Evolutionary conservation across 192 early-diverging fungal species (phyloP).

Genomic region (Endogone sp.): DNA sequence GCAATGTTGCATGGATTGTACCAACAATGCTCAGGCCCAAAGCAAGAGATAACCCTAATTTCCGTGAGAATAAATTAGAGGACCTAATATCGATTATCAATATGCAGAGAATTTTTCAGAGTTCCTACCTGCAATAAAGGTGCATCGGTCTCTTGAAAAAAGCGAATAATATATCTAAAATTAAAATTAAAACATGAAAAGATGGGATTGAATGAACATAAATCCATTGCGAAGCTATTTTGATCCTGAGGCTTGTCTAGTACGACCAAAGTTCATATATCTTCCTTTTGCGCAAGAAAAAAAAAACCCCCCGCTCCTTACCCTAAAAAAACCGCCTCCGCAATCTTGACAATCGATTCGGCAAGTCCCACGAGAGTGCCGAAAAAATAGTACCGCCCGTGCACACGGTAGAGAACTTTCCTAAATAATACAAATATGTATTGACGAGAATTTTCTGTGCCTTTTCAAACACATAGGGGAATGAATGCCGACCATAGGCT

Average conservation of each 20-base stretch:
- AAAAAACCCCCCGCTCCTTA: slow-evolving; percentile 2
- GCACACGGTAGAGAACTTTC: slow-evolving; percentile 3
- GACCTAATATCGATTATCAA: neutral
- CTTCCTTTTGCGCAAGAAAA: neutral
- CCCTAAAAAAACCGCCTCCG: slow-evolving; percentile 38
- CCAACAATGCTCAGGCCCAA: slow-evolving; percentile 31
- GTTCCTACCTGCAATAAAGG: slow-evolving; percentile 18
- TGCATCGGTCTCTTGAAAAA: slow-evolving; percentile 15
- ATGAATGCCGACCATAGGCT: neutral
- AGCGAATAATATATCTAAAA: slow-evolving; percentile 29
- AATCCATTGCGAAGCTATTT: too few species aligned
- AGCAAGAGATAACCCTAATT: slow-evolving; percentile 11
- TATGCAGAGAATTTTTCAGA: neutral
- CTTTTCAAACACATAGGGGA: too few species aligned
- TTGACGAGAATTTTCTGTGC: too few species aligned
- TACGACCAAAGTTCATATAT: neutral
- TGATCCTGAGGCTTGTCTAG: too few species aligned
- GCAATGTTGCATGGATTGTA: slow-evolving; percentile 33
- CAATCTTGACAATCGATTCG: slow-evolving; percentile 34
- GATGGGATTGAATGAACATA: too few species aligned
- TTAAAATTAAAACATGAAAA: neutral
- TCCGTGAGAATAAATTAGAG: too few species aligned
- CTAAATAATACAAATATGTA: too few species aligned
- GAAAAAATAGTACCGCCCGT: slow-evolving; percentile 26
- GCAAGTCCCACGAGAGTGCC: slow-evolving; percentile 21